These are phyloP conservation scores for Aspergillus uvarum DNA, from an alignment of 2,329 filamentous ascomycete species.

Conservation along the genomic window DNA sequence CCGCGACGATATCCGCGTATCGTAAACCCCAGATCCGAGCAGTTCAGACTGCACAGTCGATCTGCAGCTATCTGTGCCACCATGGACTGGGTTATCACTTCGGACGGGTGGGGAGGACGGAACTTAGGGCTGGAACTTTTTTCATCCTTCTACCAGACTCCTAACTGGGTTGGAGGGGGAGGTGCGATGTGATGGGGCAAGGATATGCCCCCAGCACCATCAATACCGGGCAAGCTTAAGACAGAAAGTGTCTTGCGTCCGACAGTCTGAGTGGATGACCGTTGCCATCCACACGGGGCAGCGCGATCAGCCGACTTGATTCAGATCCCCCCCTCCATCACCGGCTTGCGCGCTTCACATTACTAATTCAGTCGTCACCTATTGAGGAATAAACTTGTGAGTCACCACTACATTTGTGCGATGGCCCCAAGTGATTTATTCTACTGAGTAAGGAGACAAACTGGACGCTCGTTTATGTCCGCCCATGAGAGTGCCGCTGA, in stretches of 20 bases:
- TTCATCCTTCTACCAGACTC: not conserved
- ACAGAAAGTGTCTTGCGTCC: not conserved
- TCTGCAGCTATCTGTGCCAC: slow-evolving; percentile 14
- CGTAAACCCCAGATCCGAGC: slow-evolving; percentile 13
- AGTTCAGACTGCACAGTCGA: slow-evolving; percentile 13
- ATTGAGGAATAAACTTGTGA: not conserved
- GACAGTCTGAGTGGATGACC: not conserved
- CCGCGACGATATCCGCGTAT: not conserved
- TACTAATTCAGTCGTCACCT: not conserved
- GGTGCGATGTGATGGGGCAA: not conserved
- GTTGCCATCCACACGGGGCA: not conserved
- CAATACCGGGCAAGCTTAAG: not conserved
- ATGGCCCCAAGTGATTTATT: too few species aligned
- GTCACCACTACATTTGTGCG: not conserved
- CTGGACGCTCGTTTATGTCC: too few species aligned
- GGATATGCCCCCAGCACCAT: not conserved
- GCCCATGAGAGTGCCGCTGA: too few species aligned
- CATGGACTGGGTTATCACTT: not conserved
- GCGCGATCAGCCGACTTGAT: slow-evolving; percentile 12
- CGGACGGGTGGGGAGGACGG: not conserved
- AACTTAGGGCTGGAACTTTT: slow-evolving; percentile 5
- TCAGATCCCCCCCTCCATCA: slow-evolving; percentile 6
- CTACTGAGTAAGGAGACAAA: too few species aligned
- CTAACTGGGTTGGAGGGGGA: not conserved
- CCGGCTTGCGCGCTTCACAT: not conserved